phyloP scores from a whole-genome alignment of 75 land plant genomes.

The Sequoia sempervirens region DNA sequence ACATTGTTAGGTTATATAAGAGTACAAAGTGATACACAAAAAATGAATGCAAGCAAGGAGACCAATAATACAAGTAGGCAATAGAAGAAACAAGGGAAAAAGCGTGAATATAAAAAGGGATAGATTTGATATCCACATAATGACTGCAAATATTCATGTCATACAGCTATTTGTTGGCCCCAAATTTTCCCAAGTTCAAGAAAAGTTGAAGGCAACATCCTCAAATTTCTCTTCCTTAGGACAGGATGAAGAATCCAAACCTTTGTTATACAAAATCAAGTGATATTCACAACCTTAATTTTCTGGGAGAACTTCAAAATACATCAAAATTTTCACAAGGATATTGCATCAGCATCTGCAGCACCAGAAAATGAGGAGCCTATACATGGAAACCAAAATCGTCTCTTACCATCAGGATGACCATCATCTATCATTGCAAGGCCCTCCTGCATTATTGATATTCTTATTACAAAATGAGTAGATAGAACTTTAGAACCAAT shows the following conservation, averaged over 20 bases:
- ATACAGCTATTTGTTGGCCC: not conserved
- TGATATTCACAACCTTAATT: not conserved
- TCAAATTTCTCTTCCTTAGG: not conserved
- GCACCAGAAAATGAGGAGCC: constrained; percentile 36
- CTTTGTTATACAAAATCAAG: not conserved
- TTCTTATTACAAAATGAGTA: not conserved
- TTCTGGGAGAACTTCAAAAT: not conserved
- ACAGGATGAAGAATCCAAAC: not conserved
- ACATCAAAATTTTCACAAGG: not conserved
- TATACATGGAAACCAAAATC: constrained; percentile 96
- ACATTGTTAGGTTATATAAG: not conserved
- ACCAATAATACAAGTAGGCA: not conserved
- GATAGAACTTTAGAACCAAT: not conserved
- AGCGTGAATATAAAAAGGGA: not conserved
- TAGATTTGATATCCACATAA: not conserved
- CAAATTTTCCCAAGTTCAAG: not conserved
- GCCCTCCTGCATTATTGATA: constrained; percentile 67
- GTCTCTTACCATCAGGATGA: constrained; percentile 75
- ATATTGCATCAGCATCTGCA: not conserved
- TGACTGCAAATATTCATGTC: not conserved
- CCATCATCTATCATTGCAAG: constrained; percentile 96
- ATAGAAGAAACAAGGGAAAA: not conserved
- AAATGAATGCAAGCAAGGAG: not conserved
- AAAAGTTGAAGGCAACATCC: not conserved
- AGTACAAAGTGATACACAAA: not conserved